Conservation (phyloP, 768 basidiomycete genomes). For the Lactarius hengduanensis region DNA sequence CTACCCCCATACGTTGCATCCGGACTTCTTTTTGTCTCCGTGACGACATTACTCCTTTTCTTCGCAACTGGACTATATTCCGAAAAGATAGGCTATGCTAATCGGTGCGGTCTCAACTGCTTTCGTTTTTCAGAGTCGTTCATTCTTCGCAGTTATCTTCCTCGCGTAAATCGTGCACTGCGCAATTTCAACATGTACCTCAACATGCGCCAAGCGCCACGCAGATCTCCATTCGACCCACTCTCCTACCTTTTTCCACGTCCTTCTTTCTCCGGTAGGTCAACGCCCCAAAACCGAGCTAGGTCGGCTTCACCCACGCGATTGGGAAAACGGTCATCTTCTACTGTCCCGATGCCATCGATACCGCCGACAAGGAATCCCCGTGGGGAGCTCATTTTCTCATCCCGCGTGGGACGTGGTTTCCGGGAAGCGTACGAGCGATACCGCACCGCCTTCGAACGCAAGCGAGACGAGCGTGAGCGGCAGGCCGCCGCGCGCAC, state of each 20-base stretch:
- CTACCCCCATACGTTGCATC: constrained; percentile 75
- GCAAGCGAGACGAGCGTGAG: constrained; percentile 64
- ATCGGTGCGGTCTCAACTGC: constrained; percentile 64
- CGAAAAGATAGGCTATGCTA: constrained; percentile 95
- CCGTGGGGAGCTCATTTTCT: constrained; percentile 95
- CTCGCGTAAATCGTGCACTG: constrained; percentile 89
- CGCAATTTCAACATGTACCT: constrained; percentile 96
- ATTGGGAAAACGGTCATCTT: constrained; percentile 40
- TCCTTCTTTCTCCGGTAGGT: constrained; percentile 35
- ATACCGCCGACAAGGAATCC: constrained; percentile 89
- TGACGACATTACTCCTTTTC: constrained; percentile 90
- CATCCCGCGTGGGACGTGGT: constrained; percentile 72
- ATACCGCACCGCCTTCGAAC: constrained; percentile 85
- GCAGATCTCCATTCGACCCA: constrained; percentile 57
- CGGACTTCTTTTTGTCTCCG: constrained; percentile 80
- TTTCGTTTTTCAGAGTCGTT: constrained; percentile 8
- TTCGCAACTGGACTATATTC: constrained; percentile 96
- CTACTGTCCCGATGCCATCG: constrained; percentile 58
- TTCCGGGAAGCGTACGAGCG: constrained; percentile 94
- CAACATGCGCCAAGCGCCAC: constrained; percentile 82
- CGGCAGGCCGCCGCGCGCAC: constrained; percentile 38
- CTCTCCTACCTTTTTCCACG: constrained; percentile 59
- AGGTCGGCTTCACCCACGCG: constrained; percentile 39
- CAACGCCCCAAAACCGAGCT: constrained; percentile 39
- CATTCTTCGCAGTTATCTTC: constrained; percentile 72